Conservation (phyloP, 805 yeast species). For the Yarrowia sp. region DNA sequence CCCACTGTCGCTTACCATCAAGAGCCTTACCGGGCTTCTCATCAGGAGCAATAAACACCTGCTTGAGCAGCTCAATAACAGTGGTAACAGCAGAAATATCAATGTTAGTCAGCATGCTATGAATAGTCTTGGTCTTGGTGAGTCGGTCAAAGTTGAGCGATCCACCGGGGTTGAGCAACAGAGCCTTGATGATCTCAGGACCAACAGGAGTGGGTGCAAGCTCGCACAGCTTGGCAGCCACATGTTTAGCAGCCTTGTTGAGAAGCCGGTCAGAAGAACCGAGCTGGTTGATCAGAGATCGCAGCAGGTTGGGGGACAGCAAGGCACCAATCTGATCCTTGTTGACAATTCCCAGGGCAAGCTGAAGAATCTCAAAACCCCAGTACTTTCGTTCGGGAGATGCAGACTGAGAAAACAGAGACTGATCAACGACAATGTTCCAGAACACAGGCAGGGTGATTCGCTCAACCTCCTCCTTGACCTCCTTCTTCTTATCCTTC, state of each 20-base stretch:
- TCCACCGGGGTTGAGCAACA: constrained; percentile 50
- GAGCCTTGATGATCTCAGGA: constrained; percentile 34
- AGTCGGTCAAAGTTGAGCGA: constrained; percentile 61
- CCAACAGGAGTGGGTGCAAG: constrained; percentile 42
- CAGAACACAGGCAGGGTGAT: constrained; percentile 62
- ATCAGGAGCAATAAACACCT: constrained; percentile 24
- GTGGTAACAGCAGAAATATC: constrained; percentile 30
- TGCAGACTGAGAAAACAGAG: constrained; percentile 69
- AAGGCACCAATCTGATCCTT: constrained; percentile 33
- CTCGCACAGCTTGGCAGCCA: constrained; percentile 46
- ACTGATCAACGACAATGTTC: constrained; percentile 75
- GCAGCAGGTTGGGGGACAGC: constrained; percentile 52
- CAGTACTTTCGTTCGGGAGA: constrained; percentile 83
- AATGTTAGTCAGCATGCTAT: constrained; percentile 41
- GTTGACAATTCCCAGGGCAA: constrained; percentile 43
- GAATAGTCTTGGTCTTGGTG: constrained; percentile 69
- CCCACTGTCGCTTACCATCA: constrained; percentile 51
- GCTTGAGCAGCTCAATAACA: constrained; percentile 11
- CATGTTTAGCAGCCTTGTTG: constrained; percentile 61
- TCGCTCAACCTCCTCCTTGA: constrained; percentile 33
- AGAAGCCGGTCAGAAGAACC: constrained; percentile 63
- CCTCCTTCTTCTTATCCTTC: constrained; percentile 34
- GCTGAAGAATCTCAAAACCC: constrained; percentile 73
- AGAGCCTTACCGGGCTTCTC: constrained; percentile 32
- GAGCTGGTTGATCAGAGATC: constrained; percentile 74